Percentiles rank a stretch among this genome's conserved stretches.
Conservation (phyloP, 805 yeast species). For the Nakazawaea peltata region DNA sequence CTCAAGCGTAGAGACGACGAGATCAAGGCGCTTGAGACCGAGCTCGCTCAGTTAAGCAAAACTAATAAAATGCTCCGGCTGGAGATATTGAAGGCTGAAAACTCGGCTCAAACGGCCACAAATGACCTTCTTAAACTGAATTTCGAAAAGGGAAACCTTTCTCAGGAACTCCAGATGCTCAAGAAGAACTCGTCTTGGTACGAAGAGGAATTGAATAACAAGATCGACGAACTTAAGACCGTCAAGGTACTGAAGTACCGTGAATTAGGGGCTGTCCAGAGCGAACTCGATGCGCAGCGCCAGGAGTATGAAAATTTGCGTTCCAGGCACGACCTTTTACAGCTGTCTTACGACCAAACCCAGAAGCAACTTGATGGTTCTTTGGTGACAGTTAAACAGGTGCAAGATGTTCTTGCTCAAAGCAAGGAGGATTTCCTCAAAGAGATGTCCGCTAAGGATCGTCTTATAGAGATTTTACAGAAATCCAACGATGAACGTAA, state of each 20-base stretch:
- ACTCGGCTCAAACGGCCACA: constrained; percentile 15
- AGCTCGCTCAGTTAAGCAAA: constrained; percentile 29
- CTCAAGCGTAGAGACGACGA: constrained; percentile 29
- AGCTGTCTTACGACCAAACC: constrained; percentile 27
- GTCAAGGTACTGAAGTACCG: constrained; percentile 21
- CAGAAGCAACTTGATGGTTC: constrained; percentile 33
- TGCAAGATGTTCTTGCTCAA: constrained; percentile 33
- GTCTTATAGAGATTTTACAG: constrained; percentile 49
- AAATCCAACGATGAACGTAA: constrained; percentile 43
- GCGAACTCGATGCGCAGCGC: constrained; percentile 26
- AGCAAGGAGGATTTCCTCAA: constrained; percentile 43
- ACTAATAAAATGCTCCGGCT: constrained; percentile 34
- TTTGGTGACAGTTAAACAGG: constrained; percentile 34
- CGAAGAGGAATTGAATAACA: constrained; percentile 24
- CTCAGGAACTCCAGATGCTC: constrained; percentile 22
- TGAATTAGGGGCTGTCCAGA: constrained; percentile 22
- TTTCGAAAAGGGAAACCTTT: constrained; percentile 18
- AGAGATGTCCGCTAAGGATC: constrained; percentile 56
- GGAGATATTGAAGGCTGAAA: constrained; percentile 26
- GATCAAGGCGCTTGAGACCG: constrained; percentile 27
- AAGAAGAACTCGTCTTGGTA: constrained; percentile 26
- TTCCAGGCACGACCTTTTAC: constrained; percentile 22
- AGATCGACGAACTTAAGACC: constrained; percentile 18
- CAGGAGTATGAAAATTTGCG: constrained; percentile 22
- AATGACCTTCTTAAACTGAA: constrained; percentile 19